Evolutionary conservation across 164 flowering plant genomes (phyloP), one percentile per base, ranked within the genome.

Genomic region (Magnolia kwangsiensis): DNA sequence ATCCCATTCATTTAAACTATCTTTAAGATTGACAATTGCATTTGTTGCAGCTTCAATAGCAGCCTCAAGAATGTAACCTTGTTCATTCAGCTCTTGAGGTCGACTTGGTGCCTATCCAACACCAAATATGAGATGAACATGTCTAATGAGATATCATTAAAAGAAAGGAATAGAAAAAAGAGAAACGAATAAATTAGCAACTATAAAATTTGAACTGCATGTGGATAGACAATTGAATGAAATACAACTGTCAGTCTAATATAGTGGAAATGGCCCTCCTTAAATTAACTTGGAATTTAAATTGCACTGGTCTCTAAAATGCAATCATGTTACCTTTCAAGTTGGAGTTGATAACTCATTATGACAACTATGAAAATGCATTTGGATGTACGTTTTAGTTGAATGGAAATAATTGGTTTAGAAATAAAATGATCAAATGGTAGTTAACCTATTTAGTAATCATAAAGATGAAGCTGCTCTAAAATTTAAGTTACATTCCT

Each of bases 1-100:
- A 78, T 96, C 99, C 97, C 94, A 96, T 67, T 89, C 96, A 87
- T 96, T 91, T 75, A 95, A 83, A 79, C 67, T 80, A 63, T 93
- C 97, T 79, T 31, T 89, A 10, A 93, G 81, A 83, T 83, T 77
- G 49, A 92, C 86, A 37, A 96, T 75, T 71, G 87, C 93, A 78
- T 78, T 84, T 55, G 90, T 90, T 74, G 95, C 98, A 75, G 99
- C 97, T 85, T 88, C 90, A 82, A 93, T 92, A 79, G 93, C 96
- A 75, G 80, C 81, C 85, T 95, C 94, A 79, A 95, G 99, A 76
- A 87, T 73, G 76, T 55, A 79, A 67, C 95, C 94, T 80, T 86
- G 89, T 76, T 80, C 77, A 82, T 63, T 88, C 63, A 93, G 82
- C 80, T 89, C 84, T 71, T 78, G 79, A 63, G 98, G 94, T 76